Conservation (phyloP, 495 filamentous ascomycete genomes). For the Xylaria flabelliformis region DNA sequence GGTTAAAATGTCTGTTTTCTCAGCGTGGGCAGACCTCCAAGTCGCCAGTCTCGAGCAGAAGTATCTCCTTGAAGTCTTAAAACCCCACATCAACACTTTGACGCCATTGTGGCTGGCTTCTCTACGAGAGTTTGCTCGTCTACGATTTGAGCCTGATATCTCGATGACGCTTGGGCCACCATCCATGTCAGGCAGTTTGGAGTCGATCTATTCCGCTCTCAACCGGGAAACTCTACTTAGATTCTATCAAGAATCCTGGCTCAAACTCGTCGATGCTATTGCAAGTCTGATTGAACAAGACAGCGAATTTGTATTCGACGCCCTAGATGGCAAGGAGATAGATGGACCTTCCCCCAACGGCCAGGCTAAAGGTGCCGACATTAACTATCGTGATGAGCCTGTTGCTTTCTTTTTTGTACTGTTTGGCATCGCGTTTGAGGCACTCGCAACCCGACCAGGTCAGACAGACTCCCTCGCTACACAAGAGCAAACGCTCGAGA, state of each 20-base stretch:
- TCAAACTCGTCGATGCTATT: slow-evolving; percentile 96
- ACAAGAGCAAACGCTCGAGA: slow-evolving; percentile 83
- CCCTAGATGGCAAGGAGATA: slow-evolving; percentile 83
- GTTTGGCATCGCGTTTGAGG: slow-evolving; percentile 95
- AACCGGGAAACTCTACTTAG: slow-evolving; percentile 92
- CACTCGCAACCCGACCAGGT: slow-evolving; percentile 78
- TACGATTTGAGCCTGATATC: slow-evolving; percentile 96
- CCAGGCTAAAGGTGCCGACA: slow-evolving; percentile 65
- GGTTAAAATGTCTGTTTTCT: slow-evolving; percentile 95
- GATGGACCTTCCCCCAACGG: slow-evolving; percentile 58
- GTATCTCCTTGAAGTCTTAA: slow-evolving; percentile 86
- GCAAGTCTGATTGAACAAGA: slow-evolving; percentile 97
- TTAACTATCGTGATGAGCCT: slow-evolving; percentile 97
- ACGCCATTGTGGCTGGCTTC: slow-evolving; percentile 95
- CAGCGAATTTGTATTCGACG: slow-evolving; percentile 96
- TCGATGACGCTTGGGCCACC: slow-evolving; percentile 81
- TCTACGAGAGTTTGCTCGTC: slow-evolving; percentile 87
- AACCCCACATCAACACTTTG: slow-evolving; percentile 85
- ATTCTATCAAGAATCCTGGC: slow-evolving; percentile 98
- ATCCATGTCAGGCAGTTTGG: slow-evolving; percentile 77
- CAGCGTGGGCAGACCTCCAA: slow-evolving; percentile 98
- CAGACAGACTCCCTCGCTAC: slow-evolving; percentile 71
- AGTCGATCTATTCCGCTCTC: slow-evolving; percentile 89
- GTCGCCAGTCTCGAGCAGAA: slow-evolving; percentile 93
- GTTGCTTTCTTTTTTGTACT: slow-evolving; percentile 99